Conservation (phyloP, 805 yeast species). For the Ogataea saltuana region DNA sequence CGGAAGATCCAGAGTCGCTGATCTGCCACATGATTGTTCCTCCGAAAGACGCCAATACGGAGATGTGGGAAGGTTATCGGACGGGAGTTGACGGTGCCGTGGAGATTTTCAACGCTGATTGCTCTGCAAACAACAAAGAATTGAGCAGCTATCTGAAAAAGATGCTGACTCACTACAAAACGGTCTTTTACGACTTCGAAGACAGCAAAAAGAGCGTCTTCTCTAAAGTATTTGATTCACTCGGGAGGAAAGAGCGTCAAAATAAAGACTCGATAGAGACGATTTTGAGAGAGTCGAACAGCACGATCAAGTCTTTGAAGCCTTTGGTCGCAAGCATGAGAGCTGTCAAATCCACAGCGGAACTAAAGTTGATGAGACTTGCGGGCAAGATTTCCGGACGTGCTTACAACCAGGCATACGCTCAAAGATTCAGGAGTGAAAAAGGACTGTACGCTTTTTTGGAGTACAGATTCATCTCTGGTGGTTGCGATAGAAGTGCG, state of each 20-base stretch:
- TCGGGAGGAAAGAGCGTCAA: slow-evolving; percentile 13
- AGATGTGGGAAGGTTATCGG: slow-evolving; percentile 94
- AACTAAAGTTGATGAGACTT: slow-evolving; percentile 72
- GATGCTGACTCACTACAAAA: slow-evolving; percentile 48
- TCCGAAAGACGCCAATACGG: slow-evolving; percentile 72
- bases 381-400: slow-evolving; percentile 83
- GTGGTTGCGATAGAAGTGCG: slow-evolving; percentile 89
- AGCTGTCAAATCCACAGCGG: slow-evolving; percentile 72
- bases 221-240: slow-evolving; percentile 23
- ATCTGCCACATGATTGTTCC: slow-evolving; percentile 82
- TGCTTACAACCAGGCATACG: slow-evolving; percentile 82
- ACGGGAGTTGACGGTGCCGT: slow-evolving; percentile 82
- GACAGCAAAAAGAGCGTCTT: slow-evolving; percentile 19
- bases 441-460: slow-evolving; percentile 75
- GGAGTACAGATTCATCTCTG: slow-evolving; percentile 77
- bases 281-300: slow-evolving; percentile 33
- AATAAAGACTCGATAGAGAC: slow-evolving; percentile 26
- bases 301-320: slow-evolving; percentile 44
- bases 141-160: slow-evolving; percentile 45
- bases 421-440: slow-evolving; percentile 66
- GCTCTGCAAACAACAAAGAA: slow-evolving; percentile 52
- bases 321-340: slow-evolving; percentile 52
- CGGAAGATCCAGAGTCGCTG: slow-evolving; percentile 51
- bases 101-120: slow-evolving; percentile 87
- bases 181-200: slow-evolving; percentile 55